phyloP scores from a whole-genome alignment of 345 rosid species.

The Murraya paniculata region DNA sequence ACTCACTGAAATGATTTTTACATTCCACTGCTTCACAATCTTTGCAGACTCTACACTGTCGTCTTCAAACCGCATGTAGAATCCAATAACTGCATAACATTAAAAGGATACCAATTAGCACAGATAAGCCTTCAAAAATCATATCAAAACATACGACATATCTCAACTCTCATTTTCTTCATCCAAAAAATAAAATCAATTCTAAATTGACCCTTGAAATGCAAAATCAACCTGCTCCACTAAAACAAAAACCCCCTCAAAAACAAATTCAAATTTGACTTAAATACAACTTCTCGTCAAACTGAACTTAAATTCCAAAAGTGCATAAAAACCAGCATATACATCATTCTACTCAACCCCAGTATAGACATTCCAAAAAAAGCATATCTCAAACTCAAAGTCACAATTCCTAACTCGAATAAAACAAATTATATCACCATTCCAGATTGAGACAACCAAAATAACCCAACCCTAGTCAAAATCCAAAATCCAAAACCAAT shows the following conservation, averaged over 20 bases:
- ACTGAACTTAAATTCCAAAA: background rate
- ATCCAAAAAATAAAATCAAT: background rate
- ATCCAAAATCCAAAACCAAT: background rate
- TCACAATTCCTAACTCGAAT: background rate
- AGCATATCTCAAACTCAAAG: background rate
- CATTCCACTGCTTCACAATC: conserved; percentile 97
- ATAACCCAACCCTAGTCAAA: background rate
- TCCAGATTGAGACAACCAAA: background rate
- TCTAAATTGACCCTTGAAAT: background rate
- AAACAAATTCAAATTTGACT: background rate
- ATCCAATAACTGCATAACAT: conserved; percentile 74
- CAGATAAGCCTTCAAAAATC: background rate
- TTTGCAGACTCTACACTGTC: conserved; percentile 94
- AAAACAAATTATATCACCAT: background rate
- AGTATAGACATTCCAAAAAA: background rate
- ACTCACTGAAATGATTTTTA: conserved; percentile 88
- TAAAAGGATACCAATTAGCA: conserved; percentile 5
- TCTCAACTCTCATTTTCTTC: background rate
- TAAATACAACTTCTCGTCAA: background rate
- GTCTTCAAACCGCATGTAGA: conserved; percentile 91
- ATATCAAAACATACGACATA: background rate
- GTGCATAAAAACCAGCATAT: background rate
- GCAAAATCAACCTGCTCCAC: background rate
- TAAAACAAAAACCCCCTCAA: background rate
- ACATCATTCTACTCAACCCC: background rate